Base-by-base conservation (phyloP, 2,329 filamentous ascomycete species). In the Cephalotrichum gorgonifer region DNA sequence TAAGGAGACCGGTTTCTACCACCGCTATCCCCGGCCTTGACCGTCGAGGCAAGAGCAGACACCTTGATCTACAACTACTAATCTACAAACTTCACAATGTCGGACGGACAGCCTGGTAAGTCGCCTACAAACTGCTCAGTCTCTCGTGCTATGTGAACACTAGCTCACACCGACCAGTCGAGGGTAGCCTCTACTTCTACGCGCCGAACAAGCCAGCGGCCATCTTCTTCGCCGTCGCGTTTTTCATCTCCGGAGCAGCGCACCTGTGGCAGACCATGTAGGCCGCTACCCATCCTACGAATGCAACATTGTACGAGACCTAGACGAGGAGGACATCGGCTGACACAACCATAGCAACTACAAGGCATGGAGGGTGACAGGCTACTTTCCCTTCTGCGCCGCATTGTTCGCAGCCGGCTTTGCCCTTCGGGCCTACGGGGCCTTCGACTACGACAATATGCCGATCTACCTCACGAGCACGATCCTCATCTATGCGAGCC, bases 371-470 rank as follows among this genome's bases (percentile, higher is more conserved):
- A 69, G 67, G 49, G 59, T 78, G 6, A 71, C 72, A 4, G 61
- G 72, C 0, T 60, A 81, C 1, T 70, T 78, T 8, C 69, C 75
- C 1, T 59, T 73, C 53, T 74, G 73, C 23, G 72, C 71, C 0
- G 49, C 72, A 0, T 48, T 79, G 20, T 77, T 80, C 56, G 68
- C 74, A 0, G 58, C 63, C 2, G 79, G 79, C 15, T 81, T 80
- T 55, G 66, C 71, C 1, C 55, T 76, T 33, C 71, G 79, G 8
- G 72, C 72, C 55, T 68, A 71, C 28, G 76, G 74, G 1, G 69
- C 77, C 2, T 59, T 69, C 55, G 58, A 80, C 53, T 72, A 73
- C 45, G 56, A 68, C 3, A 71, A 69, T 50, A 54, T 46, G 6
- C 33, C 39, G 12, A 17, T 35, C 2, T 48, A 50, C 50, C 68